phyloP scores from a whole-genome alignment of 2,329 filamentous ascomycete genomes.

The Fusarium setosum region DNA sequence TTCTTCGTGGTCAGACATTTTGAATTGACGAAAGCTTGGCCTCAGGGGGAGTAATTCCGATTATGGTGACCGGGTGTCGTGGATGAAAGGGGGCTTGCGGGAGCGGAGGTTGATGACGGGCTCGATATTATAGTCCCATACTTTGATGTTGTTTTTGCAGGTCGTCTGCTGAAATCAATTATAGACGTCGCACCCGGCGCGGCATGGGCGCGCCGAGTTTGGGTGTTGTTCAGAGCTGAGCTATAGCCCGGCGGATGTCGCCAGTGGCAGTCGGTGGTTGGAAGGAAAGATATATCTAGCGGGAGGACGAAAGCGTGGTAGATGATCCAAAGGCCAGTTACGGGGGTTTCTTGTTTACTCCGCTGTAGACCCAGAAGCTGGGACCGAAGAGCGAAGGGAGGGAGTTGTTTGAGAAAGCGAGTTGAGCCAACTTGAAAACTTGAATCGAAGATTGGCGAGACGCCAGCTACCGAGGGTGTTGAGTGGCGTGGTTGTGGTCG shows the following conservation, averaged over 20 bases:
- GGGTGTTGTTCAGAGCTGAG: slow-evolving; percentile 45
- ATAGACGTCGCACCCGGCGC: slow-evolving; percentile 49
- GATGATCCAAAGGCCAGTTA: slow-evolving; percentile 70
- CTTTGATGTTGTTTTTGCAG: slow-evolving; percentile 34
- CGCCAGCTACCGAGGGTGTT: slow-evolving; percentile 28
- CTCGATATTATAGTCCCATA: slow-evolving; percentile 48
- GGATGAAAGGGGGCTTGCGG: slow-evolving; percentile 18
- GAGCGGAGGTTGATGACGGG: slow-evolving; percentile 30
- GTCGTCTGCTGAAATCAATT: slow-evolving; percentile 31
- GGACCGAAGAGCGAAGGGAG: slow-evolving; percentile 92
- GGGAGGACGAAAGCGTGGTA: slow-evolving; percentile 7
- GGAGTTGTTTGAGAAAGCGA: slow-evolving; percentile 76
- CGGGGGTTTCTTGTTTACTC: slow-evolving; percentile 97
- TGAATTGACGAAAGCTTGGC: slow-evolving; percentile 36
- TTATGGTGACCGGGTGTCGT: slow-evolving; percentile 11
- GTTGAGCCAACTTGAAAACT: slow-evolving; percentile 95
- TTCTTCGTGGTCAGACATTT: slow-evolving; percentile 77
- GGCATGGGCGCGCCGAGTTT: slow-evolving; percentile 51
- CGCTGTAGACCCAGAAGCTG: slow-evolving; percentile 92
- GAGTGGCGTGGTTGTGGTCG: slow-evolving; percentile 13
- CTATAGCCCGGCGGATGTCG: slow-evolving; percentile 37
- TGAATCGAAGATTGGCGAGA: slow-evolving; percentile 46
- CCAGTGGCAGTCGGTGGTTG: slow-evolving; percentile 28
- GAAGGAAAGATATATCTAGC: slow-evolving; percentile 10
- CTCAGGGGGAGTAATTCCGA: slow-evolving; percentile 7